phyloP scores from a whole-genome alignment of 306 rosid species.

The Castanea mollissima region DNA sequence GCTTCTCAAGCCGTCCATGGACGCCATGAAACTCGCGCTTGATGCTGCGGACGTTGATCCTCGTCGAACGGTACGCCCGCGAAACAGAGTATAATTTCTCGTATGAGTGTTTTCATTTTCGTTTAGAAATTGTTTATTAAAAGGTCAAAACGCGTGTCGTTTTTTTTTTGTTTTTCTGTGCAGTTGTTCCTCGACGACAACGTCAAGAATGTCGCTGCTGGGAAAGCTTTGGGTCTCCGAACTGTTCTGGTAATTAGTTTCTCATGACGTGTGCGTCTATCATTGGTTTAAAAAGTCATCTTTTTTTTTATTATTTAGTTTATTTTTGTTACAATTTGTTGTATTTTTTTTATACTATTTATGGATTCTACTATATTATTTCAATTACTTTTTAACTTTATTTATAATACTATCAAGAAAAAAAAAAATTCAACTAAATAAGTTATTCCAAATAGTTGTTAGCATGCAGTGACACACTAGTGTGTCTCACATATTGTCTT shows the following conservation, averaged over 20 bases:
- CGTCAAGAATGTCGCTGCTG: slow-evolving; percentile 60
- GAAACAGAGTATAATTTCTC: not conserved
- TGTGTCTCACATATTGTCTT: not conserved
- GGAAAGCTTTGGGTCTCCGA: slow-evolving; percentile 64
- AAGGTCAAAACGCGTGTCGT: not conserved
- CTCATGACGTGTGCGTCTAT: too few relatives aligned
- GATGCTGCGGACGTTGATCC: slow-evolving; percentile 61
- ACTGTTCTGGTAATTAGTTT: slow-evolving; percentile 64
- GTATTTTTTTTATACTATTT: too few relatives aligned
- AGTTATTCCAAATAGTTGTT: rapidly evolving
- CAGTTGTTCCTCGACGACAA: slow-evolving; percentile 87
- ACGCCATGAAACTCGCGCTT: slow-evolving; percentile 60
- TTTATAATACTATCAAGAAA: too few relatives aligned
- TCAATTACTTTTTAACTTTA: too few relatives aligned
- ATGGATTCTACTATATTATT: too few relatives aligned
- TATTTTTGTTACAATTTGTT: too few relatives aligned
- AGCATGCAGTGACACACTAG: not conserved
- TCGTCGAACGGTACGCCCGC: slow-evolving; percentile 51
- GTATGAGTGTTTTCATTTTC: not conserved
- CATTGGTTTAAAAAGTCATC: too few relatives aligned
- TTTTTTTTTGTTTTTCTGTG: not conserved
- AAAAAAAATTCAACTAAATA: too few relatives aligned
- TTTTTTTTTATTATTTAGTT: too few relatives aligned
- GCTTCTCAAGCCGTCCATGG: slow-evolving; percentile 69
- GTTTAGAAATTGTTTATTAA: not conserved